Evolutionary conservation across 768 basidiomycete species (phyloP), one percentile per base, ranked within the genome.

Genomic region (Leccinum broughii): DNA sequence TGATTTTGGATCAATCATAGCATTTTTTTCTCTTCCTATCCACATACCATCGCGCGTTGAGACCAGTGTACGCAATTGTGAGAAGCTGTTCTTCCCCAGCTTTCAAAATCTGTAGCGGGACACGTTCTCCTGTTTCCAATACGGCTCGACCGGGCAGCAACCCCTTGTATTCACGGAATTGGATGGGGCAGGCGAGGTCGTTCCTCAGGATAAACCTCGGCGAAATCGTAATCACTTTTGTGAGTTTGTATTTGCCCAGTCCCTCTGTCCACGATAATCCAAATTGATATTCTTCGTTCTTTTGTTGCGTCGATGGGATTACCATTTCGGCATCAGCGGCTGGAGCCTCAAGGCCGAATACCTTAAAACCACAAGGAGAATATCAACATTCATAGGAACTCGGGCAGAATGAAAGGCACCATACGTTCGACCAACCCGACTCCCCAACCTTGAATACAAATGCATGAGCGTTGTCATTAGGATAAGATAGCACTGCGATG

Each of bases 201-300:
- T 98, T 99, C 74, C 88, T 91, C 65, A 98, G 74, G 63, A 98
- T 77, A 78, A 95, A 98, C 51, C 97, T 86, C 28, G 97, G 97
- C 8, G 91, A 81, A 39, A 98, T 77, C 0, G 92, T 95, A 64
- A 99, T 87, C 65, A 98, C 89, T 77, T 98, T 98, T 28, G 89
- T 90, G 35, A 98, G 78, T 70, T 98, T 98, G 74, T 98, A 98
- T 79, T 97, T 98, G 37, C 97, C 97, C n/a, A 88, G 78, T 2
- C 95, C 97, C 74, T 96, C 95, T 17, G 84, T 82, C 85, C 95
- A 98, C 5, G 94, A 95, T 41, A 99, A 67, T 2, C 96, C 97
- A 51, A 92, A 74, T 70, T 95, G 91, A 55, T 87, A 81, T 70
- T 88, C 85, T 51, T 90, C 86, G 3, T 81, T 76, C 62, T 80